Conservation (phyloP, 73 alveolate species). For the Effrenium voratum region DNA sequence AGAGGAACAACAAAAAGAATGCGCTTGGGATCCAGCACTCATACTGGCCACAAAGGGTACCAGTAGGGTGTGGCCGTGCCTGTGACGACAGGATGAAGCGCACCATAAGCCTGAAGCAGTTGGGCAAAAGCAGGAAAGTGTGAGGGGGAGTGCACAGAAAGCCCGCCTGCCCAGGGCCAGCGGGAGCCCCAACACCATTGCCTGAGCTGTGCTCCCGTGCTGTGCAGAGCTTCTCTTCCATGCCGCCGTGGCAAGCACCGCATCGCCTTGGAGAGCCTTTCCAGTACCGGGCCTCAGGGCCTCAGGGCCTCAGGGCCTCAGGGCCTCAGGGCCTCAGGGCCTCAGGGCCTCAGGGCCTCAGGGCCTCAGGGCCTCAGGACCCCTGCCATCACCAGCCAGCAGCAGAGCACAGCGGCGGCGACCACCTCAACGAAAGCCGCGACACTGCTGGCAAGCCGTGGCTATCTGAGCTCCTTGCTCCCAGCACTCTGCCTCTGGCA, state of each 20-base stretch:
- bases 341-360: background rate
- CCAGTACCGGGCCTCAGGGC: background rate
- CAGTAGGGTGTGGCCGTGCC: background rate
- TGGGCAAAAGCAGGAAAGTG: background rate
- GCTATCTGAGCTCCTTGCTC: background rate
- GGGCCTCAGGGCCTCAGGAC: background rate
- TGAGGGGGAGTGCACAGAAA: background rate
- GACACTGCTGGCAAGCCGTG: background rate
- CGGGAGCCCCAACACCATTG: conserved; percentile 86
- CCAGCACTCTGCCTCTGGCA: conserved; percentile 37
- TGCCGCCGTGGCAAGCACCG: background rate
- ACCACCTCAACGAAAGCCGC: background rate
- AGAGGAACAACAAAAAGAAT: no score
- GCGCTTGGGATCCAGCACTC: no score
- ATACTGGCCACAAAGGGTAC: no score
- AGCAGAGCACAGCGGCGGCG: conserved; percentile 12
- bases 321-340: background rate
- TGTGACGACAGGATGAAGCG: conserved; percentile 69
- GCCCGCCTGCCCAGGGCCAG: conserved; percentile 65
- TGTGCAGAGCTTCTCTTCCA: no score
- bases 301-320: background rate
- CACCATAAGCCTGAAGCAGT: conserved; percentile 66
- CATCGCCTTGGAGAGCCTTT: background rate
- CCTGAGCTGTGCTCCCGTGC: background rate
- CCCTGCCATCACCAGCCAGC: conserved; percentile 87